phyloP scores from a whole-genome alignment of 1,284 basidiomycete genomes.

The Cutaneotrichosporon sp. region DNA sequence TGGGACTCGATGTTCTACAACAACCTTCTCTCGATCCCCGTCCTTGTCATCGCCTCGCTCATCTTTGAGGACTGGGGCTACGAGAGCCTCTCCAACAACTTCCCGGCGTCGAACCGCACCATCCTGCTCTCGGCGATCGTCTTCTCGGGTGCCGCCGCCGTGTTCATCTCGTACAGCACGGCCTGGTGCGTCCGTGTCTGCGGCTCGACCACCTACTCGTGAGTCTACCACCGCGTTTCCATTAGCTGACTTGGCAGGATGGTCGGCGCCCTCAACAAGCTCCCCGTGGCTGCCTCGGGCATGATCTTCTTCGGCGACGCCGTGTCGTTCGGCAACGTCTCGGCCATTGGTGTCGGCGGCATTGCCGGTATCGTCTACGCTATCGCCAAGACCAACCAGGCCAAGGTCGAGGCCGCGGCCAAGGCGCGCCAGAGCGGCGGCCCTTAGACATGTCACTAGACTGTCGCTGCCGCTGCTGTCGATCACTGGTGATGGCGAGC shows the following conservation, averaged over 20 bases:
- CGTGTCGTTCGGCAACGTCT: conserved; percentile 82
- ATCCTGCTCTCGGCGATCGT: conserved; percentile 84
- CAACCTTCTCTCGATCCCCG: conserved; percentile 92
- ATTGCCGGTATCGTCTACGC: conserved; percentile 85
- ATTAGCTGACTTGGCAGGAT: conserved; percentile 63
- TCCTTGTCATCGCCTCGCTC: conserved; percentile 80
- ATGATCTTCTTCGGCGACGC: conserved; percentile 95
- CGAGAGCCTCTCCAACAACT: conserved; percentile 77
- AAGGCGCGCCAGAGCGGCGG: conserved; percentile 34
- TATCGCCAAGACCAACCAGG: conserved; percentile 67
- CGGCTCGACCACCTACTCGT: conserved; percentile 95
- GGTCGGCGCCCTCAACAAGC: conserved; percentile 98
- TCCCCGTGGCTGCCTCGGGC: conserved; percentile 93
- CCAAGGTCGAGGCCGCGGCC: conserved; percentile 44
- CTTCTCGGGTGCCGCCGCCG: conserved; percentile 95
- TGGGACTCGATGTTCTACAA: conserved; percentile 99
- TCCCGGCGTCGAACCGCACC: conserved; percentile 79
- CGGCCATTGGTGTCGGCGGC: conserved; percentile 86
- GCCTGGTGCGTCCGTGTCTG: conserved; percentile 98
- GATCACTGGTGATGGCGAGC: not conserved
- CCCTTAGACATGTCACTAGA: conserved; percentile 6
- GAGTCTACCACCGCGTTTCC: conserved; percentile 1
- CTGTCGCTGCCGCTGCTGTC: not conserved
- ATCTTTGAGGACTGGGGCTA: conserved; percentile 87
- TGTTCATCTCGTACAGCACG: conserved; percentile 96